Percentiles rank a stretch among this genome's conserved stretches.
These are phyloP conservation scores for Pythium biforme DNA, from an alignment of 352 stramenopile species.

Conservation along the genomic window DNA sequence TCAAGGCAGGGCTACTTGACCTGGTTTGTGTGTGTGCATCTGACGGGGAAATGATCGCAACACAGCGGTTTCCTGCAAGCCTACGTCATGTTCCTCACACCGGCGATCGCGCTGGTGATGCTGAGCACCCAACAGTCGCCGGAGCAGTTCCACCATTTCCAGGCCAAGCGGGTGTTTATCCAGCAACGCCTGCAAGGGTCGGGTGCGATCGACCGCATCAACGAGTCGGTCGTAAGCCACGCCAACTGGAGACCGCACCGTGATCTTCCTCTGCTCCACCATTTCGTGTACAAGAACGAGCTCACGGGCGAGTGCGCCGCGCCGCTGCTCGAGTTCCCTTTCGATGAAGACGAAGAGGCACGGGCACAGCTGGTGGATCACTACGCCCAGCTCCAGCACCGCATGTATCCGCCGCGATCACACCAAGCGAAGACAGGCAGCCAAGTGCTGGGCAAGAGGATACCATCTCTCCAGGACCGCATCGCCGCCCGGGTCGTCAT, in stretches of 20 bases:
- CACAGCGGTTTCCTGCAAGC: slow-evolving; percentile 67
- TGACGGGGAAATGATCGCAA: no score
- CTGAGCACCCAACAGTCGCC: slow-evolving; percentile 69
- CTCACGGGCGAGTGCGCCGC: slow-evolving; percentile 53
- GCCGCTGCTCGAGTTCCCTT: slow-evolving; percentile 44
- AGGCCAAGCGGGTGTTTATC: slow-evolving; percentile 55
- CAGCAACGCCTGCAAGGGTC: slow-evolving; percentile 37
- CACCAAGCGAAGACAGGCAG: slow-evolving; percentile 23
- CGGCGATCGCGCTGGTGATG: slow-evolving; percentile 56
- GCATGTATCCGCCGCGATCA: slow-evolving; percentile 40
- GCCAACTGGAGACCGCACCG: slow-evolving; percentile 48
- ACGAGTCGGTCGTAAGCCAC: slow-evolving; percentile 28
- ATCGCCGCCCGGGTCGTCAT: slow-evolving; percentile 48
- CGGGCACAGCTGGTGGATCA: slow-evolving; percentile 42
- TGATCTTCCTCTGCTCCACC: slow-evolving; percentile 54
- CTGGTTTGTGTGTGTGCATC: no score
- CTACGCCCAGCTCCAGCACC: slow-evolving; percentile 55
- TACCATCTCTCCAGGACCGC: slow-evolving; percentile 32
- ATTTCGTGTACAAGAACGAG: slow-evolving; percentile 77
- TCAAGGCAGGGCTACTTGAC: no score
- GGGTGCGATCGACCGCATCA: slow-evolving; percentile 42
- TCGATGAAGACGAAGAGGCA: slow-evolving; percentile 35
- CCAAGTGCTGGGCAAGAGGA: slow-evolving; percentile 55
- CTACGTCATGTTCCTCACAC: slow-evolving; percentile 67
- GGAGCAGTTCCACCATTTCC: slow-evolving; percentile 68